Conservation (phyloP, 495 filamentous ascomycete genomes). For the Opeltia flavorubescens region DNA sequence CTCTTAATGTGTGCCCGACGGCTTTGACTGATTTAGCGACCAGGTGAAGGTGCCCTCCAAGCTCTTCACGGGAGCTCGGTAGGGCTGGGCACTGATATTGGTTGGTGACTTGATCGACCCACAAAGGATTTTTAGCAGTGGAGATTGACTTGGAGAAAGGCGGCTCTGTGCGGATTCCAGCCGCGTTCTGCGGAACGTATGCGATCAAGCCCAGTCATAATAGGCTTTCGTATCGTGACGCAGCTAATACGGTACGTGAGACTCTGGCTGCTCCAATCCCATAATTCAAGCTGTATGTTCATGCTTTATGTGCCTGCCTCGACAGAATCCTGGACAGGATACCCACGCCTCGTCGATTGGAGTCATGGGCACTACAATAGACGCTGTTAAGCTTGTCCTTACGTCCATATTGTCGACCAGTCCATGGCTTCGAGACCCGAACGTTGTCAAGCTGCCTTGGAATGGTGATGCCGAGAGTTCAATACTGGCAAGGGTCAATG, state of each 20-base stretch:
- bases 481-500: slow-evolving; percentile 15
- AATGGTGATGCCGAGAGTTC: neutral
- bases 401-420: slow-evolving; percentile 19
- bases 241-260: slow-evolving; percentile 20
- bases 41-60: slow-evolving; percentile 26
- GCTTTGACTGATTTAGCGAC: neutral
- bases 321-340: slow-evolving; percentile 22
- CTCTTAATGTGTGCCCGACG: neutral
- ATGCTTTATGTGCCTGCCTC: slow-evolving; percentile 4
- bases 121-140: neutral
- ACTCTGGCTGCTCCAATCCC: too few relatives aligned
- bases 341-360: slow-evolving; percentile 18
- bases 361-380: slow-evolving; percentile 10
- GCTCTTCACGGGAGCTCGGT: slow-evolving; percentile 23
- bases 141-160: slow-evolving; percentile 12
- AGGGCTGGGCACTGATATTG: slow-evolving; percentile 30
- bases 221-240: slow-evolving; percentile 30
- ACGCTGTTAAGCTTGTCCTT: slow-evolving; percentile 21
- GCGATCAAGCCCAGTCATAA: slow-evolving; percentile 28
- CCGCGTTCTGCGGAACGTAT: slow-evolving; percentile 32
- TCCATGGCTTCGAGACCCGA: slow-evolving; percentile 23
- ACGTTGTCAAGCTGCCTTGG: slow-evolving; percentile 23
- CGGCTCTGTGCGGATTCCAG: slow-evolving; percentile 36
- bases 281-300: neutral
- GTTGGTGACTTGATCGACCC: slow-evolving; percentile 2